Evolutionary conservation across 306 rosid species (phyloP), one percentile per base, ranked within the genome.

Genomic region (Astragalus glycyphyllos): DNA sequence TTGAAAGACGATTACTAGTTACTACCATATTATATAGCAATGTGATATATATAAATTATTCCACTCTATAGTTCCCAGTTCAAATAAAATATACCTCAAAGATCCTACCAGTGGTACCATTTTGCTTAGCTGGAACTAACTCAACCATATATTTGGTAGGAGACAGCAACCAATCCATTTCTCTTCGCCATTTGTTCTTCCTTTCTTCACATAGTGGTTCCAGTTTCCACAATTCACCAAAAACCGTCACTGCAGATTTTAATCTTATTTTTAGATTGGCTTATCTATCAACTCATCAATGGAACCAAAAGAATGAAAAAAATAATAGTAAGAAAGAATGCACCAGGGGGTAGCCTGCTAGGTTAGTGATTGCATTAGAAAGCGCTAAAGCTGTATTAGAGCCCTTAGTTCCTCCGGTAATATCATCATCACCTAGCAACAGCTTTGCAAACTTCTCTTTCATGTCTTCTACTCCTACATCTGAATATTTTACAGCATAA

Each of bases 151-250:
- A 88, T 80, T 87, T 89, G 14, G 96, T 87, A 7, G 98, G 98
- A 50, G 92, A 88, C 72, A 89, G 83, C 48, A 92, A 75, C 98
- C 98, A 92, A 70, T 84, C 90, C 95, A 88, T 89, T 88, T 92
- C 96, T 69, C 75, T 81, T 67, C 29, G 69, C 98, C 98, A 92
- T 79, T 87, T 89, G 14, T 73, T 73, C 79, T 85, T 92, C 78
- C 82, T 84, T 77, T 92, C 98, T 73, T 89, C 92, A 5, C 84
- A 60, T 34, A 89, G 89, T 8, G 98, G 98, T 80, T 92, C 96
- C 77, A 92, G 79, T 79, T 92, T 92, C 98, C 98, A 87, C 73
- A 92, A 54, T 82, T 92, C 98, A 62, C 98, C 98, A 73, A 92
- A 92, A 69, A 89, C 79, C 4, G 82, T 78, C 26, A 85, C 98